Evolutionary conservation across 2,329 filamentous ascomycete species (phyloP).

Genomic region (Diatrype stigma): DNA sequence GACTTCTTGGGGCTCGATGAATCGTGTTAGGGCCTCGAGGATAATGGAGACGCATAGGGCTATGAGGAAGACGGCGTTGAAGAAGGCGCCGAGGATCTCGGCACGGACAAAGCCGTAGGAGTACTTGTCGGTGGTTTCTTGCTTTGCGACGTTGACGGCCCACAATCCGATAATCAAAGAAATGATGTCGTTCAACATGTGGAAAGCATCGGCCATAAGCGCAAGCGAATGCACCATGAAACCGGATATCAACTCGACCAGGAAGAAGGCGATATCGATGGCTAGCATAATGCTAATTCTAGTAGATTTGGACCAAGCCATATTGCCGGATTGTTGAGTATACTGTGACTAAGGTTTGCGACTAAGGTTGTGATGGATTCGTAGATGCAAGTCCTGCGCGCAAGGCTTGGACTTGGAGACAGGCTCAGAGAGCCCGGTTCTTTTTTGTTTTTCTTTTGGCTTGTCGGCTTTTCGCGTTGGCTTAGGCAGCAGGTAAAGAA

Average conservation of each 20-base stretch:
- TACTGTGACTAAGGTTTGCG: conserved; percentile 7
- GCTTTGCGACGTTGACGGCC: conserved; percentile 86
- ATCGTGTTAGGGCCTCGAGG: conserved; percentile 86
- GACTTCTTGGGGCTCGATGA: conserved; percentile 87
- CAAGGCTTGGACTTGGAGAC: no score
- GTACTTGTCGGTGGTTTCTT: conserved; percentile 83
- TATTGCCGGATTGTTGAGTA: conserved; percentile 31
- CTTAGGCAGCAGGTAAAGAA: background rate
- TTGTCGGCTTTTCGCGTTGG: no score
- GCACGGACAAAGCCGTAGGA: conserved; percentile 98
- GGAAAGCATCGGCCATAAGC: conserved; percentile 93
- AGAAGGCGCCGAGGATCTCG: conserved; percentile 91
- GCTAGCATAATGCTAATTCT: conserved; percentile 89
- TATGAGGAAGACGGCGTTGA: conserved; percentile 97
- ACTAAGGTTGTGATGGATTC: conserved; percentile 1
- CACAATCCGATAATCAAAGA: conserved; percentile 89
- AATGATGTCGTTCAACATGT: conserved; percentile 99
- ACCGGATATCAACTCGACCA: conserved; percentile 81
- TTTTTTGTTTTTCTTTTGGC: no score
- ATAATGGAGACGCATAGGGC: conserved; percentile 95
- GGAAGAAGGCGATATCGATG: conserved; percentile 86
- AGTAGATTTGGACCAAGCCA: conserved; percentile 89
- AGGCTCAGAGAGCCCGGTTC: no score
- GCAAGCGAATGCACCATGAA: conserved; percentile 88
- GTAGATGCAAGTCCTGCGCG: conserved; percentile 6